These are phyloP conservation scores for Phytophthora podocarpi DNA, from an alignment of 352 stramenopile species.

Conservation along the genomic window DNA sequence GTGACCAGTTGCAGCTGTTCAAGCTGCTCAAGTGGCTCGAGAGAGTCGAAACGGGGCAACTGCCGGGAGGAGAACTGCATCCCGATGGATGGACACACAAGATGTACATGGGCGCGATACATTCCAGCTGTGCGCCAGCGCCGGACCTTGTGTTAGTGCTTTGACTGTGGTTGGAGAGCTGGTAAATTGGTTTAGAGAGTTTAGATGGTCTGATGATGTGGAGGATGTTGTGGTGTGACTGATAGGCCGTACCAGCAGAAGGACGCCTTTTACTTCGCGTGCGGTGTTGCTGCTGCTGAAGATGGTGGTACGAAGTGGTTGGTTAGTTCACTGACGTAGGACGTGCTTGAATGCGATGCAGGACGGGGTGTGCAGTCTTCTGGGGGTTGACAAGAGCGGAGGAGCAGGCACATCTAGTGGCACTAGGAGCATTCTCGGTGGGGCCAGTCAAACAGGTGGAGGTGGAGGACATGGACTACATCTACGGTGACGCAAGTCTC, in stretches of 20 bases:
- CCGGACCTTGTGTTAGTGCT: slow-evolving; percentile 46
- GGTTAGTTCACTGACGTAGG: neutral
- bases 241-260: slow-evolving; percentile 68
- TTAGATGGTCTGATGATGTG: slow-evolving; percentile 13
- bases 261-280: slow-evolving; percentile 89
- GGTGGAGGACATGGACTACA: slow-evolving; percentile 91
- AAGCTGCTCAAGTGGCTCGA: slow-evolving; percentile 90
- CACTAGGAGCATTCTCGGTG: slow-evolving; percentile 64
- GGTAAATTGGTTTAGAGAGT: neutral
- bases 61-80: slow-evolving; percentile 78
- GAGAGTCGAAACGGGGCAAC: slow-evolving; percentile 73
- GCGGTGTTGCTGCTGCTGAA: slow-evolving; percentile 15
- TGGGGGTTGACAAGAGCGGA: slow-evolving; percentile 88
- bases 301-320: neutral
- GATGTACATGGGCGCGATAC: slow-evolving; percentile 89
- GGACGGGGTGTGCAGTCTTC: slow-evolving; percentile 88
- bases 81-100: slow-evolving; percentile 82
- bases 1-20: slow-evolving; percentile 84
- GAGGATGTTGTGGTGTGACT: slow-evolving; percentile 1
- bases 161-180: neutral
- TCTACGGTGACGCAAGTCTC: slow-evolving; percentile 67
- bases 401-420: slow-evolving; percentile 75
- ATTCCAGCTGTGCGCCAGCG: slow-evolving; percentile 66
- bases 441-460: slow-evolving; percentile 84
- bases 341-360: slow-evolving; percentile 16